phyloP scores from a whole-genome alignment of 345 rosid genomes.

The Eucalyptus dawsonii region DNA sequence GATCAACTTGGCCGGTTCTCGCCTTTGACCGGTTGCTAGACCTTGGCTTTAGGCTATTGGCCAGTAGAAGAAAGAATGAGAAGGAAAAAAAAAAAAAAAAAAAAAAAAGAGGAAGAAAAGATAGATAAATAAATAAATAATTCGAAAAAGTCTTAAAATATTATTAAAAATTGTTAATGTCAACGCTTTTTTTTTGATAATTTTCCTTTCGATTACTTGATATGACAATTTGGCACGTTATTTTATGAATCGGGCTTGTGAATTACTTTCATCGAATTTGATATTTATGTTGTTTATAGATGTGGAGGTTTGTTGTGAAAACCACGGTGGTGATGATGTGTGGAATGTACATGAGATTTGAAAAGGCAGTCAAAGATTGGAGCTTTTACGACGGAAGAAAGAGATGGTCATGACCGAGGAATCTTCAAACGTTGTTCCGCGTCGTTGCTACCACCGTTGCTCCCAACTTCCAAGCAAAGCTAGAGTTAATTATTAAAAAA shows the following conservation, averaged over 20 bases:
- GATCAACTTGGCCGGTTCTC: rapidly evolving
- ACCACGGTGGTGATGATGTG: background rate
- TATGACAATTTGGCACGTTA: rapidly evolving
- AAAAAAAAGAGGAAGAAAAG: rapidly evolving
- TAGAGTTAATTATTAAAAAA: background rate
- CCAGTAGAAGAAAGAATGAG: background rate
- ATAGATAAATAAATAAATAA: too few relatives aligned
- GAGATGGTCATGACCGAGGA: background rate
- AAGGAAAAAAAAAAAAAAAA: rapidly evolving
- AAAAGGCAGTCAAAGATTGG: background rate
- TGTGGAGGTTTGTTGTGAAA: background rate
- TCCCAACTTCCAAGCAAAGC: background rate
- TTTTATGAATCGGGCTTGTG: background rate
- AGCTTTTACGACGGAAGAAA: background rate
- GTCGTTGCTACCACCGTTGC: background rate
- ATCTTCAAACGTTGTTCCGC: constrained; percentile 3
- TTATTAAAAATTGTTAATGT: too few relatives aligned
- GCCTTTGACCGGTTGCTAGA: rapidly evolving
- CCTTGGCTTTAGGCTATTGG: rapidly evolving
- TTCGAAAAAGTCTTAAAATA: too few relatives aligned
- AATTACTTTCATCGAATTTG: background rate
- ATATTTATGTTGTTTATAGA: background rate
- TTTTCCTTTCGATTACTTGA: background rate
- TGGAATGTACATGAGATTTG: background rate
- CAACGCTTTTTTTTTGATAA: rapidly evolving